Conservation (phyloP, 768 basidiomycete species). For the Termitomyces sp. region DNA sequence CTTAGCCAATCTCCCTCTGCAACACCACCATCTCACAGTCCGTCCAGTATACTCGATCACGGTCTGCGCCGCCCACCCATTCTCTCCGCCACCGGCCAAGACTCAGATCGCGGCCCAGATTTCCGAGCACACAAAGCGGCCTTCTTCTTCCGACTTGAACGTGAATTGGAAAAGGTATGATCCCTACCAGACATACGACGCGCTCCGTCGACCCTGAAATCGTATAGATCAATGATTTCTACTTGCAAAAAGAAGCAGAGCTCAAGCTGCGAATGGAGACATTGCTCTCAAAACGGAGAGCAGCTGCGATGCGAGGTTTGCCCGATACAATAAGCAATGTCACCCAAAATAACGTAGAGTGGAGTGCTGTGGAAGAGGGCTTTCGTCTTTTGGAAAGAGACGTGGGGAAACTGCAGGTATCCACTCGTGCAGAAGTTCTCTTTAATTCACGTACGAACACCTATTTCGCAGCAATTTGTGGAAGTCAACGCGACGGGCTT, state of each 20-base stretch:
- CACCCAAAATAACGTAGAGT: slow-evolving; percentile 75
- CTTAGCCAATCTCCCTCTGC: slow-evolving; percentile 28
- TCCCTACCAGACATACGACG: slow-evolving; percentile 7
- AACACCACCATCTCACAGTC: slow-evolving; percentile 29
- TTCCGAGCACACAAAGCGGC: slow-evolving; percentile 95
- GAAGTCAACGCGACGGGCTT: slow-evolving; percentile 98
- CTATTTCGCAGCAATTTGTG: slow-evolving; percentile 76
- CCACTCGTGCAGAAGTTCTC: slow-evolving; percentile 13
- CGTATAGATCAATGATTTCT: slow-evolving; percentile 92
- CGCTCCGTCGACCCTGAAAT: slow-evolving; percentile 5
- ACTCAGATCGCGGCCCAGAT: slow-evolving; percentile 75
- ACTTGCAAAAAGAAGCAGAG: slow-evolving; percentile 95
- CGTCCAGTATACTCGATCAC: slow-evolving; percentile 33
- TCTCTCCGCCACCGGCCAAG: slow-evolving; percentile 59
- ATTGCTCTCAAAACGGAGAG: slow-evolving; percentile 89
- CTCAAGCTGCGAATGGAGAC: slow-evolving; percentile 90
- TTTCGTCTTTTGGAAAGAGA: slow-evolving; percentile 93
- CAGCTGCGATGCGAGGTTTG: slow-evolving; percentile 68
- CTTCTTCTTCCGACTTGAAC: slow-evolving; percentile 98
- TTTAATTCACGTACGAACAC: slow-evolving; percentile 22
- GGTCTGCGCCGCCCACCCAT: slow-evolving; percentile 55
- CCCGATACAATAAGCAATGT: slow-evolving; percentile 66
- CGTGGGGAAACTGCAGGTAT: slow-evolving; percentile 90
- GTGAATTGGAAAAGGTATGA: slow-evolving; percentile 92
- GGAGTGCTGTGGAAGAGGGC: slow-evolving; percentile 95